phyloP scores from a whole-genome alignment of 2,329 filamentous ascomycete species.

The Fusarium illudens region DNA sequence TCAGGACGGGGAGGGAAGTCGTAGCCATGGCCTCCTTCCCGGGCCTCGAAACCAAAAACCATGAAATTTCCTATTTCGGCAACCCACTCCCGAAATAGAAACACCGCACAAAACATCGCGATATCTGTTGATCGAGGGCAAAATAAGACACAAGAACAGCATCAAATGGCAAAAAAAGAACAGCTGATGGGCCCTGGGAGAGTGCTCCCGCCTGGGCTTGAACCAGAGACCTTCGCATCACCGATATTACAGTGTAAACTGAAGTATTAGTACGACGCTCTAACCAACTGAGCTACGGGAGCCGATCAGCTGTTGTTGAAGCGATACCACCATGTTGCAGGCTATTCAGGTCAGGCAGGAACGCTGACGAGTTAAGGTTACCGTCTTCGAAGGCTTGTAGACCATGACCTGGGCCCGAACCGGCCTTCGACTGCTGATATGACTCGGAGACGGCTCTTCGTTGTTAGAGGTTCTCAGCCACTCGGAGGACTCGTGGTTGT shows the following conservation, averaged over 20 bases:
- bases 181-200: conserved; percentile 29
- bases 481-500: no score
- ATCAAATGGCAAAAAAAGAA: conserved; percentile 14
- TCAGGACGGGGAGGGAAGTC: neutral
- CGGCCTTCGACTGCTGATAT: no score
- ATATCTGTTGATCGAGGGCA: neutral
- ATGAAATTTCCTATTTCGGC: conserved; percentile 1
- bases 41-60: neutral
- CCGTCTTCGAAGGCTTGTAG: neutral
- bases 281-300: conserved; percentile 45
- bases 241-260: conserved; percentile 26
- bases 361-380: neutral
- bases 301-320: conserved; percentile 31
- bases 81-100: neutral
- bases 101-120: neutral
- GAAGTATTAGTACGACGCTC: conserved; percentile 44
- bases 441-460: no score
- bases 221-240: conserved; percentile 43
- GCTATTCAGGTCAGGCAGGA: neutral
- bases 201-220: conserved; percentile 43
- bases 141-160: neutral
- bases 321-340: neutral
- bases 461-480: no score
- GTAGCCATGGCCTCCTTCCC: neutral
- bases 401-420: no score